Base-by-base conservation (phyloP, 306 rosid genomes). In the Prunus kanzakura region DNA sequence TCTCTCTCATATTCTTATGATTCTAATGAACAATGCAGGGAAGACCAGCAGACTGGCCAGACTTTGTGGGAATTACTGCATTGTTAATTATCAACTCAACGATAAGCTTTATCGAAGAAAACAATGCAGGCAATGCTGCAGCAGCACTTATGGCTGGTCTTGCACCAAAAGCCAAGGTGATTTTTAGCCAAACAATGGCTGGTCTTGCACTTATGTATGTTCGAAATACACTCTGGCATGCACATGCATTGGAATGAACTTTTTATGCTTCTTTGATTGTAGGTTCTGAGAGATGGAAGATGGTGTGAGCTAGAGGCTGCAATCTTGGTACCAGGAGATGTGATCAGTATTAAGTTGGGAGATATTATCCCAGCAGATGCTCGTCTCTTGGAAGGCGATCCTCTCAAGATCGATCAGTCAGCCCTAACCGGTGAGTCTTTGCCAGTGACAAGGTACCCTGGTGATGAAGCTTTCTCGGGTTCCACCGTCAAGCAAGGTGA, bases 71-170 rank as follows among this genome's bases (percentile, higher is more conserved):
- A 12, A 91, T 93, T 1, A 11, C 46, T 64, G 88, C 52, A n/a
- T 72, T 93, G 81, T 86, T 93, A 6, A 0, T 93, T n/a, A 79
- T 91, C 75, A 93, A 93, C 86, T 93, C 98, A 46, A 90, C 98
- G 66, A 93, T 93, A 30, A 91, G 97, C 73, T 93, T 93, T 52
- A 83, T 93, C 3, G 98, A 93, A 82, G 98, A 93, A 78, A 91
- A 93, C 84, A 93, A 91, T 70, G 97, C 98, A 15, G 98, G 98
- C 61, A 93, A 93, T 79, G 98, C 98, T 27, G 98, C 98, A 20
- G 88, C 87, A 56, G 96, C 98, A 41, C 96, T 93, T 52, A 93
- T 93, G 98, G 97, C 98, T 4, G 97, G 98, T 58, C 98, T 93
- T 80, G 98, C 98, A 18, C 96, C 97, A 63, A 93, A 93, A 87